Conservation (phyloP, 2,329 filamentous ascomycete species). For the Diplodia seriata region DNA sequence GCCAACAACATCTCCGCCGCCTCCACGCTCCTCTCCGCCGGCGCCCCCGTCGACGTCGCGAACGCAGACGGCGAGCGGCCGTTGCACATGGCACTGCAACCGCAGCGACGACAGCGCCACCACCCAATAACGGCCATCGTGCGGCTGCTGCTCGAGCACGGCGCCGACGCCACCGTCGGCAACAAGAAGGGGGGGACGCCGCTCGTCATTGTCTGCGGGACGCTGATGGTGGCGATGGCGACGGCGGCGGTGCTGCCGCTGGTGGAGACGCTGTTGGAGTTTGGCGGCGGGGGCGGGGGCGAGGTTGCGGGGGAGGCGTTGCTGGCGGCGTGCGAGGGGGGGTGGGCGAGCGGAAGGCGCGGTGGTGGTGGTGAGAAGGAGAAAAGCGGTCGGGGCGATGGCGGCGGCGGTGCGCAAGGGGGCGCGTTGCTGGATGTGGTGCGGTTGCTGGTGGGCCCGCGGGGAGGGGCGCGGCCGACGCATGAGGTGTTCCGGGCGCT, state of each 20-base stretch:
- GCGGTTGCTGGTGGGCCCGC: not conserved
- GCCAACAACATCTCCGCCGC: too few relatives aligned
- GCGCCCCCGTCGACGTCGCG: not conserved
- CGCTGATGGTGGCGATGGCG: too few relatives aligned
- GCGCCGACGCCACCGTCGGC: not conserved
- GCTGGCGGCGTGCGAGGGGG: too few relatives aligned
- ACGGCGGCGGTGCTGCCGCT: not conserved
- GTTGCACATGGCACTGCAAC: not conserved
- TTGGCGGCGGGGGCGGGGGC: too few relatives aligned
- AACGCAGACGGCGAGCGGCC: not conserved
- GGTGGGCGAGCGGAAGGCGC: too few relatives aligned
- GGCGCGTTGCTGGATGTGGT: not conserved
- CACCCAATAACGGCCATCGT: not conserved
- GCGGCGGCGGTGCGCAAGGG: not conserved
- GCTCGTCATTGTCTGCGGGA: too few relatives aligned
- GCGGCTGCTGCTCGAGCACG: not conserved
- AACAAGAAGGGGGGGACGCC: too few relatives aligned
- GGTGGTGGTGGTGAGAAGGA: too few relatives aligned
- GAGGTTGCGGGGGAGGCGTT: too few relatives aligned
- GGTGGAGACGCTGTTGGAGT: too few relatives aligned
- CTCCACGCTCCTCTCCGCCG: not conserved
- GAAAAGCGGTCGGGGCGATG: too few relatives aligned
- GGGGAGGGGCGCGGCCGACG: not conserved
- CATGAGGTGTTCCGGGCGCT: slow-evolving; percentile 1
- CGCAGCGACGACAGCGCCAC: not conserved